Percentiles rank a stretch among this genome's conserved stretches.
Evolutionary conservation across 2,329 filamentous ascomycete species (phyloP).

Genomic region (Aspergillus sp.): DNA sequence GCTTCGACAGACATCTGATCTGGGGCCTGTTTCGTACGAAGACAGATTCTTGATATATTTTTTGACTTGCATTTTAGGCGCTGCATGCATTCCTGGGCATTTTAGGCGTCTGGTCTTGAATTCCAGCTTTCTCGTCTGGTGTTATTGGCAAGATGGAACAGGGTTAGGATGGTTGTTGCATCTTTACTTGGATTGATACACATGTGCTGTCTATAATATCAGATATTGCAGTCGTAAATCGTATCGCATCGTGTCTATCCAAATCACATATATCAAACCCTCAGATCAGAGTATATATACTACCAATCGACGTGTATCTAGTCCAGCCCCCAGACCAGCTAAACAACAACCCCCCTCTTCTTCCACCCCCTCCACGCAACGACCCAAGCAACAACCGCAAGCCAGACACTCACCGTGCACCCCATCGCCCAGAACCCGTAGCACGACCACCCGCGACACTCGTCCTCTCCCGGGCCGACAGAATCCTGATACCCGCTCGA

Average conservation of each 20-base stretch:
- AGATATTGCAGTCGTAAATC: no score
- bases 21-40: no score
- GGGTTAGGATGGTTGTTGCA: no score
- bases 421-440: constrained; percentile 87
- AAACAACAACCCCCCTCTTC: constrained; percentile 63
- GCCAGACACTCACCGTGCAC: constrained; percentile 59
- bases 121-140: no score
- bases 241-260: no score
- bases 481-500: constrained; percentile 40
- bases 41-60: constrained; percentile 3
- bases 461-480: constrained; percentile 34
- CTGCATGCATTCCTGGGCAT: no score
- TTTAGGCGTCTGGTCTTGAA: no score
- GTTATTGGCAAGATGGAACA: no score
- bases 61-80: background rate
- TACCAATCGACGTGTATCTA: no score
- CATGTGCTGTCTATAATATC: no score
- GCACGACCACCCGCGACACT: constrained; percentile 75
- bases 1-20: constrained; percentile 34
- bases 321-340: constrained; percentile 2
- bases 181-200: no score
- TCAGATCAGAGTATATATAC: background rate
- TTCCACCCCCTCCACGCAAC: constrained; percentile 85
- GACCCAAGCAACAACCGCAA: constrained; percentile 61
- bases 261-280: no score